Evolutionary conservation across 768 basidiomycete genomes (phyloP), one percentile per base, ranked within the genome.

Genomic region (Panellus pusillus): DNA sequence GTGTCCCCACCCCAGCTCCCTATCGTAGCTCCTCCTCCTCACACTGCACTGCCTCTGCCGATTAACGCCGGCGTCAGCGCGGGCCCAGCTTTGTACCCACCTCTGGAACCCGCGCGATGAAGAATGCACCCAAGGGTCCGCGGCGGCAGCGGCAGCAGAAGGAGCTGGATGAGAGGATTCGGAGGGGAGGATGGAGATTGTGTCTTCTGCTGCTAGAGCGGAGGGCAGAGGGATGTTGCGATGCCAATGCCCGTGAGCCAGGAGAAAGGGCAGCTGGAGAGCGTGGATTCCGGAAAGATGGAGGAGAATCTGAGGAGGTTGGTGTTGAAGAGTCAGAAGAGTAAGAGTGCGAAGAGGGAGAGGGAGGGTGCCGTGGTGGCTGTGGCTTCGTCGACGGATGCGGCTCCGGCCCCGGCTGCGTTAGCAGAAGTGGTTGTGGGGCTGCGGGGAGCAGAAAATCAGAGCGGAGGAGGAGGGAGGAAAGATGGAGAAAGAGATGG

Each of bases 121-220:
- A 73, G 55, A 72, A 66, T 44, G 61, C 68, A 9, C 72, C n/a
- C 2, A 72, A 66, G 41, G 68, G 65, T 13, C 72, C 75, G n/a
- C 32, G 32, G 9, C 11, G 11, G 32, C 32, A 35, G 32, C 32
- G 72, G 9, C 66, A 73, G 54, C 74, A 76, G 47, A 77, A 71
- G 65, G 77, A 78, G 32, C 61, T 79, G 27, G 76, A 79, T 58
- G 74, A 76, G 51, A 66, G 68, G 50, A 75, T 78, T 38, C 65
- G 72, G 3, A 63, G 63, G 52, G 68, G 41, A 74, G 71, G 60
- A 29, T 65, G 55, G 75, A 77, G 62, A 36, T 3, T 13, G 15
- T 35, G 37, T 13, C 17, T 29, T 9, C 24, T 32, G 37, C 18
- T 19, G 18, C 3, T 38, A 12, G 31, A 8, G 28, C 24, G 42